Conservation (phyloP, 139 green algal species). For the Chara braunii region DNA sequence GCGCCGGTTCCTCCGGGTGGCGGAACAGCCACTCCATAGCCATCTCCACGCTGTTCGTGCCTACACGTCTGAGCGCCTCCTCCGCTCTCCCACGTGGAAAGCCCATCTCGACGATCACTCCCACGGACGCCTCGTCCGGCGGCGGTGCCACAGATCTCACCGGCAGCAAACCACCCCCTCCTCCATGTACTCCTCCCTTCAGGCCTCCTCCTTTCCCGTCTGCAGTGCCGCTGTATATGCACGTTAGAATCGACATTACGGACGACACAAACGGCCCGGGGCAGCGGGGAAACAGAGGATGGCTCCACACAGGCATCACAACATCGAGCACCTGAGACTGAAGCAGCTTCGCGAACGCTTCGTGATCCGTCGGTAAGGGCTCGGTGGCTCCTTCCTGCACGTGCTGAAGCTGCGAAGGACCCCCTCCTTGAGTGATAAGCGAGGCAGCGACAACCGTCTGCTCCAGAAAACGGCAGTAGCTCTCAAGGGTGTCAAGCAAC, state of each 20-base stretch:
- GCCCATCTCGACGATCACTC: slow-evolving; percentile 83
- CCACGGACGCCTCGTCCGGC: slow-evolving; percentile 47
- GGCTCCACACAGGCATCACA: slow-evolving; percentile 68
- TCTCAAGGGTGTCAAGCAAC: slow-evolving; percentile 12
- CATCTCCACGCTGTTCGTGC: slow-evolving; percentile 72
- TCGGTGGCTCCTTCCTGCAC: slow-evolving; percentile 7
- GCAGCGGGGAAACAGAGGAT: slow-evolving; percentile 39
- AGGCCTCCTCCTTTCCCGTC: neutral
- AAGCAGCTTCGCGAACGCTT: slow-evolving; percentile 36
- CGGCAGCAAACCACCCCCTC: neutral
- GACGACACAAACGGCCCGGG: slow-evolving; percentile 8
- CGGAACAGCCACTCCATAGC: slow-evolving; percentile 89
- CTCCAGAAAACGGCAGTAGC: slow-evolving; percentile 13
- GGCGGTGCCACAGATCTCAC: slow-evolving; percentile 7
- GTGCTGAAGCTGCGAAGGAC: neutral
- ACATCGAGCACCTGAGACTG: slow-evolving; percentile 46
- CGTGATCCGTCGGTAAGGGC: neutral
- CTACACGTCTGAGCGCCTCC: slow-evolving; percentile 65
- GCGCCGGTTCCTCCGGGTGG: slow-evolving; percentile 54
- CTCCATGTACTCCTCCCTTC: neutral
- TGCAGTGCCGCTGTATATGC: slow-evolving; percentile 12
- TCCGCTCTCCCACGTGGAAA: slow-evolving; percentile 62
- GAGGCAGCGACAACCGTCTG: slow-evolving; percentile 1
- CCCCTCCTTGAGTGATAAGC: neutral
- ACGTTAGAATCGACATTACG: slow-evolving; percentile 35